Evolutionary conservation across 495 filamentous ascomycete genomes (phyloP).

Genomic region (Aspergillus haitiensis): DNA sequence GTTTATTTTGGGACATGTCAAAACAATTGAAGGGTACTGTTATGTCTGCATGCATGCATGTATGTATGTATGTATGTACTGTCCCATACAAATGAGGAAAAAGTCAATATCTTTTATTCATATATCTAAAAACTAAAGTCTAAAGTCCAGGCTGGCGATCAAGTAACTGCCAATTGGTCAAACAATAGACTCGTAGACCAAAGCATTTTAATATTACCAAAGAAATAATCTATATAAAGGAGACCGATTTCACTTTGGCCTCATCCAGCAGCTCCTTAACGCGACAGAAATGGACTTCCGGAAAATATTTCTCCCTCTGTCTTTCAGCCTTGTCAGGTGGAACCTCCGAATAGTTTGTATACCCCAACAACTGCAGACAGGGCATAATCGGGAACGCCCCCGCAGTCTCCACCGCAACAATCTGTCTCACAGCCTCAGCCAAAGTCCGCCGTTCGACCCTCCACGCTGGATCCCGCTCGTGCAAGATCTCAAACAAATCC

Average conservation of each 20-base stretch:
- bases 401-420: neutral
- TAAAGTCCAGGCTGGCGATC: too few species aligned
- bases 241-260: neutral
- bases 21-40: too few species aligned
- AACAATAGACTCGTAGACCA: too few species aligned
- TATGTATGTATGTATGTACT: too few species aligned
- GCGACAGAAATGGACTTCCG: neutral
- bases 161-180: too few species aligned
- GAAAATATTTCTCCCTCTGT: slow-evolving; percentile 4
- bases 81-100: too few species aligned
- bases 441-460: neutral
- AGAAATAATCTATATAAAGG: neutral
- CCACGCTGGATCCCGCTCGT: neutral
- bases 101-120: too few species aligned
- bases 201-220: neutral
- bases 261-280: slow-evolving; percentile 3
- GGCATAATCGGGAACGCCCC: neutral
- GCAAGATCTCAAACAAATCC: neutral
- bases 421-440: neutral
- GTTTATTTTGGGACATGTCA: too few species aligned
- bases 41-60: too few species aligned
- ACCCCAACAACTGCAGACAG: slow-evolving; percentile 7
- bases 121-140: too few species aligned
- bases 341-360: slow-evolving; percentile 7
- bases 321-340: neutral